Evolutionary conservation across 2,329 filamentous ascomycete species (phyloP).

Genomic region (Penicillium digitatum): DNA sequence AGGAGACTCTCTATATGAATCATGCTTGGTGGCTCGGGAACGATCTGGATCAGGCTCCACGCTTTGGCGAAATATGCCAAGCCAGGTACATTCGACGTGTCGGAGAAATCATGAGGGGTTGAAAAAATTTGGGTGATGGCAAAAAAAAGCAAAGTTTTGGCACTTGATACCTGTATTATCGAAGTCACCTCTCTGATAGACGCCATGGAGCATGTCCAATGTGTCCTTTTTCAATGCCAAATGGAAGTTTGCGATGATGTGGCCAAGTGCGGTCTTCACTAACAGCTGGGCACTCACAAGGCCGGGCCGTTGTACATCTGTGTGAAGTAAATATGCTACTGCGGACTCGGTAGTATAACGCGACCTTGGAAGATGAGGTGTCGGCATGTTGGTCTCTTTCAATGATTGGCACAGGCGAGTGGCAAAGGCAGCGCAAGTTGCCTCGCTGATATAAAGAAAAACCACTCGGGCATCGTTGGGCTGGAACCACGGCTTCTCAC

Average conservation of each 20-base stretch:
- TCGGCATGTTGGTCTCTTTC: constrained; percentile 14
- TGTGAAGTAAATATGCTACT: constrained; percentile 12
- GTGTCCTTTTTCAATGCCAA: constrained; percentile 31
- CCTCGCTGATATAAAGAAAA: constrained; percentile 32
- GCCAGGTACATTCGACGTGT: constrained; percentile 33
- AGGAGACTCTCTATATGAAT: constrained; percentile 41
- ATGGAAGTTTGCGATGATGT: constrained; percentile 32
- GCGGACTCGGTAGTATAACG: constrained; percentile 24
- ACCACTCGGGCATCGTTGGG: constrained; percentile 24
- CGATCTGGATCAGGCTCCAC: constrained; percentile 36
- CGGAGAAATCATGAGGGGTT: constrained; percentile 22
- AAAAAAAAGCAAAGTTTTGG: constrained; percentile 42
- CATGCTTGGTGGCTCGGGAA: constrained; percentile 41
- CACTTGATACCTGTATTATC: constrained; percentile 34
- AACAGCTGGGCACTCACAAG: constrained; percentile 30
- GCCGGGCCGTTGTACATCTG: constrained; percentile 26
- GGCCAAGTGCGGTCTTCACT: constrained; percentile 28
- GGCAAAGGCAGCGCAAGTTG: constrained; percentile 35
- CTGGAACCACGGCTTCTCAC: constrained; percentile 25
- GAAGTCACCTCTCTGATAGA: constrained; percentile 24
- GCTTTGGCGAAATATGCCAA: constrained; percentile 39
- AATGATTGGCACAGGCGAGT: constrained; percentile 32
- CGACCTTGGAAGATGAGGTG: constrained; percentile 22
- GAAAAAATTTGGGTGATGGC: constrained; percentile 42
- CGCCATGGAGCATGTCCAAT: constrained; percentile 33